Percentiles rank a stretch among this genome's conserved stretches.
Evolutionary conservation across 2,329 filamentous ascomycete genomes (phyloP).

Genomic region (Diaporthe vaccinii): DNA sequence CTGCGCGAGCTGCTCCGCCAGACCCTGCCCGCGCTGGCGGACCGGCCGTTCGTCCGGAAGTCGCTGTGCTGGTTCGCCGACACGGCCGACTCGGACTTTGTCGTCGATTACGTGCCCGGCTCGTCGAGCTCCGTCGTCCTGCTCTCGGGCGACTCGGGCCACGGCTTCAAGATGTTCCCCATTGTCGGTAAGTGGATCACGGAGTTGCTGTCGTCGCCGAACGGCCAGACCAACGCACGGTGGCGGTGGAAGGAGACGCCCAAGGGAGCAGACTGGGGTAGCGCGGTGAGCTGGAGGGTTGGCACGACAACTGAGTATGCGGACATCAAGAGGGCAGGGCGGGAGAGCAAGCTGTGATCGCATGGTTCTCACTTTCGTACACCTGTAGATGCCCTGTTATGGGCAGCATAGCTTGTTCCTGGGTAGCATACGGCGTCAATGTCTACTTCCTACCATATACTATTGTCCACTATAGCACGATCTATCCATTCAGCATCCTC

Average conservation of each 20-base stretch:
- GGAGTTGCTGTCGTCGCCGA: slow-evolving; percentile 58
- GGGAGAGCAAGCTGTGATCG: slow-evolving; percentile 22
- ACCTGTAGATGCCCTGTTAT: no score
- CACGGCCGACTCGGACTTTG: slow-evolving; percentile 70
- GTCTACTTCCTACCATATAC: slow-evolving; percentile 4
- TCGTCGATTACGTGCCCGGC: slow-evolving; percentile 70
- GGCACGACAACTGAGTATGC: slow-evolving; percentile 43
- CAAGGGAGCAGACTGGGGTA: slow-evolving; percentile 41
- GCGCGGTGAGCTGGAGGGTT: slow-evolving; percentile 54
- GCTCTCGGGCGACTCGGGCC: slow-evolving; percentile 70
- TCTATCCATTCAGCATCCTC: slow-evolving; percentile 29
- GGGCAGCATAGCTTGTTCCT: neutral
- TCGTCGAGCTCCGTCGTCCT: slow-evolving; percentile 62
- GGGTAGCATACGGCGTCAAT: neutral
- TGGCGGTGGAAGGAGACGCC: slow-evolving; percentile 65
- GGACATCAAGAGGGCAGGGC: slow-evolving; percentile 21
- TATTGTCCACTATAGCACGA: slow-evolving; percentile 26
- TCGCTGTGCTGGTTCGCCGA: slow-evolving; percentile 76
- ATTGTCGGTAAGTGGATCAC: slow-evolving; percentile 69
- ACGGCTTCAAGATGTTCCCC: slow-evolving; percentile 74
- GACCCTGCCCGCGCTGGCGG: slow-evolving; percentile 65
- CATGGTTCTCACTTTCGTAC: neutral
- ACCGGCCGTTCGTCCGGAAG: slow-evolving; percentile 68
- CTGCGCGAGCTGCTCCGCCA: slow-evolving; percentile 64
- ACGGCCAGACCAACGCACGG: slow-evolving; percentile 56